phyloP scores from a whole-genome alignment of 768 basidiomycete species.

The Leccinum broughii region DNA sequence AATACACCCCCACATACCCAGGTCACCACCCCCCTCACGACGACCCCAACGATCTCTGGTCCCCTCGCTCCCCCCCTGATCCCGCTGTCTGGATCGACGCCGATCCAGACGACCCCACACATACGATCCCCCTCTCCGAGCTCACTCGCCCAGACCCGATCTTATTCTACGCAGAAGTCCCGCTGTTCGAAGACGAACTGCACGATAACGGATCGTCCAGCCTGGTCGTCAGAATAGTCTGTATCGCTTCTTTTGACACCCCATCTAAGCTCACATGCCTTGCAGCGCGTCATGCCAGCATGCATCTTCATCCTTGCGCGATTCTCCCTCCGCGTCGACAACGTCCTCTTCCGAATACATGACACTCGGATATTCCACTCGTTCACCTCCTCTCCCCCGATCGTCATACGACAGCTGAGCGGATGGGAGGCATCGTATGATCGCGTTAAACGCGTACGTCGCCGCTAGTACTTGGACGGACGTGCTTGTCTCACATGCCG shows the following conservation, averaged over 20 bases:
- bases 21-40: constrained; percentile 48
- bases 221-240: constrained; percentile 81
- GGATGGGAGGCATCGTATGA: constrained; percentile 94
- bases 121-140: constrained; percentile 80
- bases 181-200: constrained; percentile 93
- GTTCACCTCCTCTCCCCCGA: constrained; percentile 58
- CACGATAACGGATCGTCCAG: constrained; percentile 95
- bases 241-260: constrained; percentile 29
- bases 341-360: constrained; percentile 86
- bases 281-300: constrained; percentile 93
- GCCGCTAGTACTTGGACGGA: too few species aligned
- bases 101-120: constrained; percentile 53
- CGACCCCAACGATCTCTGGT: not conserved
- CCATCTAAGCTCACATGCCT: not conserved
- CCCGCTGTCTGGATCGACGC: constrained; percentile 50
- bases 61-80: not conserved
- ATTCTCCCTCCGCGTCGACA: constrained; percentile 92
- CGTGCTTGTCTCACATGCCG: not conserved
- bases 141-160: constrained; percentile 92
- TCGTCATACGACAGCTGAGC: constrained; percentile 69
- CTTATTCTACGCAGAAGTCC: constrained; percentile 95
- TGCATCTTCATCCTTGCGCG: constrained; percentile 89
- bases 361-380: constrained; percentile 92
- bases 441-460: constrained; percentile 68
- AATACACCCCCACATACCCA: constrained; percentile 86